Percentiles rank a stretch among this genome's conserved stretches.
phyloP scores from a whole-genome alignment of 495 filamentous ascomycete species.

The Hyaloscypha variabilis region DNA sequence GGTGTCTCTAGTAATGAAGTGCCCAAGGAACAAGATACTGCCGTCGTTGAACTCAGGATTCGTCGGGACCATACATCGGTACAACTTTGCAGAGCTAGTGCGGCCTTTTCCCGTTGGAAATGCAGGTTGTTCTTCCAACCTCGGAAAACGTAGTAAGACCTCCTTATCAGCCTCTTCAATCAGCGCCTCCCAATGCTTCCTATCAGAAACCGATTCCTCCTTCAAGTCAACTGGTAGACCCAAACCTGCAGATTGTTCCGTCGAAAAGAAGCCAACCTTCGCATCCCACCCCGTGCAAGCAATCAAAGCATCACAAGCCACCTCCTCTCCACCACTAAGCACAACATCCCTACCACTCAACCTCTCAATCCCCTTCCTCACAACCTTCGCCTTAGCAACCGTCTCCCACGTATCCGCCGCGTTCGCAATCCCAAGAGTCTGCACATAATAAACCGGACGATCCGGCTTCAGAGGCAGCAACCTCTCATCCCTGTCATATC shows the following conservation, averaged over 20 bases:
- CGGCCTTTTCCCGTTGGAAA: conserved; percentile 1
- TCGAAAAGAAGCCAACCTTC: conserved; percentile 1
- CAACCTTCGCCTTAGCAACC: conserved; percentile 1
- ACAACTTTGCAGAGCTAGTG: not conserved
- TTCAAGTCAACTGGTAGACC: conserved; percentile 8
- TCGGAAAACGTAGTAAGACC: conserved; percentile 31
- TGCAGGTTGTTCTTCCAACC: conserved; percentile 22
- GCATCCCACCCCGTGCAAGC: conserved; percentile 12
- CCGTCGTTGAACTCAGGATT: conserved; percentile 13
- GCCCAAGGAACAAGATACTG: conserved; percentile 36
- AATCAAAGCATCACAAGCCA: conserved; percentile 13
- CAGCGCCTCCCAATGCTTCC: conserved; percentile 30
- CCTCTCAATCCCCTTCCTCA: not conserved
- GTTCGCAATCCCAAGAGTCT: conserved; percentile 4
- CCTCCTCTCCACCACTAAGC: not conserved
- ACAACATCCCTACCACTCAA: conserved; percentile 2
- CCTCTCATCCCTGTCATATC: conserved; percentile 23
- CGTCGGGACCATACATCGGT: conserved; percentile 12
- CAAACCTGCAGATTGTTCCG: not conserved
- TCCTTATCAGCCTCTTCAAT: conserved; percentile 33
- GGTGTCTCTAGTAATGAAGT: conserved; percentile 37
- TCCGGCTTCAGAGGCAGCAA: conserved; percentile 16
- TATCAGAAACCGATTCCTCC: conserved; percentile 10
- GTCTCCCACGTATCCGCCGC: conserved; percentile 5
- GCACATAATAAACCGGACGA: not conserved